phyloP scores from a whole-genome alignment of 345 rosid genomes.

The Diplotaxis tenuifolia region DNA sequence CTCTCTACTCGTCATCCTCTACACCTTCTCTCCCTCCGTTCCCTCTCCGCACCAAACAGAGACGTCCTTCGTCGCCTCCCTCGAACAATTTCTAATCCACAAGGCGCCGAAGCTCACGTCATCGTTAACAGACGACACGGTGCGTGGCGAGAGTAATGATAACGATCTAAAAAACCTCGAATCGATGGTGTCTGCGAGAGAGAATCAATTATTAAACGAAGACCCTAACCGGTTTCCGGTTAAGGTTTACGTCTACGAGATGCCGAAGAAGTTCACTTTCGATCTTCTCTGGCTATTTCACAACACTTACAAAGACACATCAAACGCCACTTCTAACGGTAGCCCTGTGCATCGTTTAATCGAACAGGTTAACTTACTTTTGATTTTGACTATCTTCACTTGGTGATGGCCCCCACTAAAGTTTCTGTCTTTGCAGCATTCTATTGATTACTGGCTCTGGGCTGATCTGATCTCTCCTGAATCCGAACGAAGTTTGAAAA shows the following conservation, averaged over 20 bases:
- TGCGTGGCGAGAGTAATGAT: slow-evolving; percentile 21
- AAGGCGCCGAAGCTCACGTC: slow-evolving; percentile 24
- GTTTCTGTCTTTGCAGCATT: slow-evolving; percentile 56
- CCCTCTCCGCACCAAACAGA: slow-evolving; percentile 19
- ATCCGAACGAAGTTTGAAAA: slow-evolving; percentile 73
- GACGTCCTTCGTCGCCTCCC: slow-evolving; percentile 75
- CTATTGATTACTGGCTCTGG: slow-evolving; percentile 97
- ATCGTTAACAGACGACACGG: slow-evolving; percentile 48
- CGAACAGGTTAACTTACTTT: slow-evolving; percentile 59
- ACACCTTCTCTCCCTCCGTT: slow-evolving; percentile 28
- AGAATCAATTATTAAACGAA: slow-evolving; percentile 42
- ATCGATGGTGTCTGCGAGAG: slow-evolving; percentile 40
- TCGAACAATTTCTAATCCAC: slow-evolving; percentile 53
- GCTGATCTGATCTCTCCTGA: slow-evolving; percentile 79
- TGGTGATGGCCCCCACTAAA: background rate
- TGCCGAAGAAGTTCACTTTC: slow-evolving; percentile 83
- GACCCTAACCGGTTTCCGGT: slow-evolving; percentile 54
- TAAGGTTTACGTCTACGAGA: slow-evolving; percentile 81
- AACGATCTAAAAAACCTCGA: slow-evolving; percentile 46
- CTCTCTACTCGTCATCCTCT: slow-evolving; percentile 31
- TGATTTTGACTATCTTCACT: no score
- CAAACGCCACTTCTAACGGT: slow-evolving; percentile 89
- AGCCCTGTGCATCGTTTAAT: slow-evolving; percentile 96
- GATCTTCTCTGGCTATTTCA: slow-evolving; percentile 77
- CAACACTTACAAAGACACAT: slow-evolving; percentile 65